phyloP scores from a whole-genome alignment of 805 yeast species.

The Kazachstania taianensis region DNA sequence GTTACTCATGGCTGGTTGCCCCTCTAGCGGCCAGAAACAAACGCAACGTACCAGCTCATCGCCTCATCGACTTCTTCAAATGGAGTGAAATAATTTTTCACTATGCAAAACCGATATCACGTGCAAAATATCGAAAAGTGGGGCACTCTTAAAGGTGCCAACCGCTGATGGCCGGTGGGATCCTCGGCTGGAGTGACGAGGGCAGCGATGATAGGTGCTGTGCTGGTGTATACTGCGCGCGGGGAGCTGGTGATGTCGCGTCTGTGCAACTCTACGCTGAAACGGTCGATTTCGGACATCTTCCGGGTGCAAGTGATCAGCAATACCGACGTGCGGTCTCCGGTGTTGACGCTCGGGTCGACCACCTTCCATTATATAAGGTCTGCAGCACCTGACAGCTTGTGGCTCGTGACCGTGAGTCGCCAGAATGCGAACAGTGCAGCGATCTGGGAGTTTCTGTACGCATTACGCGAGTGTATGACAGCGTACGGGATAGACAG shows the following conservation, averaged over 20 bases:
- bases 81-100: neutral
- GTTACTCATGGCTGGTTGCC: constrained; percentile 8
- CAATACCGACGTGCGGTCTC: constrained; percentile 44
- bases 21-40: neutral
- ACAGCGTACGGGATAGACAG: constrained; percentile 29
- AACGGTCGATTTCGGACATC: constrained; percentile 72
- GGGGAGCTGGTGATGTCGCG: constrained; percentile 81
- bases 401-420: constrained; percentile 85
- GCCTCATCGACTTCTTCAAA: neutral
- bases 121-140: neutral
- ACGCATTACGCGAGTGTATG: constrained; percentile 48
- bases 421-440: constrained; percentile 83
- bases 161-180: too few relatives aligned
- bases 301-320: constrained; percentile 88
- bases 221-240: constrained; percentile 65
- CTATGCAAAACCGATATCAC: neutral
- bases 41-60: neutral
- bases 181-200: too few relatives aligned
- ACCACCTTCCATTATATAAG: constrained; percentile 80
- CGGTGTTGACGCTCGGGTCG: constrained; percentile 78
- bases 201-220: constrained; percentile 84
- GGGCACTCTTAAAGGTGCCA: too few relatives aligned
- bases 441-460: constrained; percentile 66
- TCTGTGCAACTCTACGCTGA: constrained; percentile 62
- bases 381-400: constrained; percentile 33